These are phyloP conservation scores for Xylaria sp. DNA, from an alignment of 2,329 filamentous ascomycete species.

Conservation along the genomic window DNA sequence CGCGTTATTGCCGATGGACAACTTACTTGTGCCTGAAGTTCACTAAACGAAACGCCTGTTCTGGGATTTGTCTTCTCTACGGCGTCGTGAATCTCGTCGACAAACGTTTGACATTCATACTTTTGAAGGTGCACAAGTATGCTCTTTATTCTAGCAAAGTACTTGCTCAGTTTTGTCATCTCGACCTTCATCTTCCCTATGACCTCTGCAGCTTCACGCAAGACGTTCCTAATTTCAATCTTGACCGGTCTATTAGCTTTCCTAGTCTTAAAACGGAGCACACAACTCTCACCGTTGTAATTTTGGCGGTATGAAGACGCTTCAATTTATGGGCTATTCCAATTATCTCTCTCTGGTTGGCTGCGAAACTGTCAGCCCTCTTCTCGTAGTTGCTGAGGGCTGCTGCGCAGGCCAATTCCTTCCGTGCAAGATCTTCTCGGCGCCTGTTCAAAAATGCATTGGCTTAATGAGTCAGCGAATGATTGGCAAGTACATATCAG, in stretches of 20 bases:
- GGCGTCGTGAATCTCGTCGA: not conserved
- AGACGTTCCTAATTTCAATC: not conserved
- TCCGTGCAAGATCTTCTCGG: not conserved
- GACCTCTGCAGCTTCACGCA: not conserved
- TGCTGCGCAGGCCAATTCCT: not conserved
- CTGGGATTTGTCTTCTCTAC: not conserved
- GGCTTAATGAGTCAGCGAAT: not conserved
- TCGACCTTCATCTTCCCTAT: not conserved
- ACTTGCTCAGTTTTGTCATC: not conserved
- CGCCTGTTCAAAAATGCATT: not conserved
- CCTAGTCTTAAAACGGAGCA: not conserved
- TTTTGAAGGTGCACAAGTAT: not conserved
- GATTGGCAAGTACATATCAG: not conserved
- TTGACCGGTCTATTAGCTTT: not conserved
- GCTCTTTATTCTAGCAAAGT: not conserved
- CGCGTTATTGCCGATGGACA: not conserved
- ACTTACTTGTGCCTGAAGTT: not conserved
- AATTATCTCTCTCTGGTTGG: not conserved
- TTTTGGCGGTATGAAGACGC: not conserved
- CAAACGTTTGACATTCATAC: not conserved
- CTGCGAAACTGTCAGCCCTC: not conserved
- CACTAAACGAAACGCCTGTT: not conserved
- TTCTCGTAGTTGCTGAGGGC: not conserved
- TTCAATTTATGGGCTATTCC: not conserved
- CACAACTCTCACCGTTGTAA: not conserved